Evolutionary conservation across 2,329 filamentous ascomycete genomes (phyloP).

Genomic region (Microthyrium microscopicum): DNA sequence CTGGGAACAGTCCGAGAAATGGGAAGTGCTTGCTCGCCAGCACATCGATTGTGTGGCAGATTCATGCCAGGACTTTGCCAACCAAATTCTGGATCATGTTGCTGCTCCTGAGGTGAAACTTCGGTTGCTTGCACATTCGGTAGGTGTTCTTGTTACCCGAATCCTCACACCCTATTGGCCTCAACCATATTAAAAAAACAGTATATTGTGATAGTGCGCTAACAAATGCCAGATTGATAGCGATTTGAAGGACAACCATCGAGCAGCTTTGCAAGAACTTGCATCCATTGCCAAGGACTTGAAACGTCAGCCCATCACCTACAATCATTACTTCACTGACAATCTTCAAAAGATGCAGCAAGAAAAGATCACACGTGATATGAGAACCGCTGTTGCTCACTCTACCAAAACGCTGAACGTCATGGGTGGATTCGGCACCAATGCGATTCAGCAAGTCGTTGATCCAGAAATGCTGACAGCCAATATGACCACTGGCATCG

Average conservation of each 20-base stretch:
- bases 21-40: slow-evolving; percentile 25
- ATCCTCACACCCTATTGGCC: slow-evolving; percentile 23
- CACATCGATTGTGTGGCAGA: slow-evolving; percentile 23
- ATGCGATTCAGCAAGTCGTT: background rate
- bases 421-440: background rate
- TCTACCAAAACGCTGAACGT: background rate
- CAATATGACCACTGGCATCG: slow-evolving; percentile 7
- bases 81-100: slow-evolving; percentile 18
- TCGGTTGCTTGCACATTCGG: slow-evolving; percentile 15
- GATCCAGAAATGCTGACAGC: background rate
- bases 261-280: background rate
- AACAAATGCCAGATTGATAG: background rate
- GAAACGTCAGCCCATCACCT: slow-evolving; percentile 20
- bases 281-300: background rate
- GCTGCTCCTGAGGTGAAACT: slow-evolving; percentile 24
- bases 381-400: background rate
- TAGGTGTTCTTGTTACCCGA: slow-evolving; percentile 23
- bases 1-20: slow-evolving; percentile 38
- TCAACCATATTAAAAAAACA: no score
- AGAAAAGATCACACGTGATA: background rate
- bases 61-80: slow-evolving; percentile 20
- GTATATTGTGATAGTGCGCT: no score
- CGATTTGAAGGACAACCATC: background rate
- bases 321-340: slow-evolving; percentile 32
- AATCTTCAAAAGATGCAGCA: slow-evolving; percentile 15